phyloP scores from a whole-genome alignment of 208 protist genomes.

The Acanthamoeba comandoni region DNA sequence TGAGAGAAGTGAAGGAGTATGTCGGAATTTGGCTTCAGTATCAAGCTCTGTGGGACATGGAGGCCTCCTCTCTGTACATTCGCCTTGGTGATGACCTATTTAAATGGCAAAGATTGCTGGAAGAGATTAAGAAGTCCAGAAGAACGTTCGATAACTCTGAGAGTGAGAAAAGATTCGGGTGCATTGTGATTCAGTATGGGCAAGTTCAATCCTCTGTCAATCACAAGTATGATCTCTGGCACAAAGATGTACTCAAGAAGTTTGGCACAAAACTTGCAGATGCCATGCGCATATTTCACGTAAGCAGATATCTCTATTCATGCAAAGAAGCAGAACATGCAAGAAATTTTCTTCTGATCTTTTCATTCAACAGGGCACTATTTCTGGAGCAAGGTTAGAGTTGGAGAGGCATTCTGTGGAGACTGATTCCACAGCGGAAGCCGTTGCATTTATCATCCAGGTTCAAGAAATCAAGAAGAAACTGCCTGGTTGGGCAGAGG shows the following conservation, averaged over 20 bases:
- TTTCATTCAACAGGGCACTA: not conserved
- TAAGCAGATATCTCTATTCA: not conserved
- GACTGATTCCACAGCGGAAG: constrained; percentile 91
- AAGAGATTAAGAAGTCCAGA: constrained; percentile 87
- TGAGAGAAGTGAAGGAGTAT: constrained; percentile 86
- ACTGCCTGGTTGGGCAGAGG: constrained; percentile 70
- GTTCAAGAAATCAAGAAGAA: constrained; percentile 88
- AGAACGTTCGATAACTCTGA: constrained; percentile 88
- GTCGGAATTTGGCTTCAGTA: constrained; percentile 91
- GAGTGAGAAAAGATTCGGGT: constrained; percentile 86
- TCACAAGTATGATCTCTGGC: constrained; percentile 92
- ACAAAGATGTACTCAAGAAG: constrained; percentile 89
- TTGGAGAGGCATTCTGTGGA: constrained; percentile 87
- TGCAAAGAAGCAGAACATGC: constrained; percentile 8
- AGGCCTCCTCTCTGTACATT: constrained; percentile 81
- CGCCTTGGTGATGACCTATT: constrained; percentile 87
- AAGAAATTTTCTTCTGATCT: constrained; percentile 41
- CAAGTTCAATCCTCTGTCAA: constrained; percentile 90
- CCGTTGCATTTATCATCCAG: constrained; percentile 92
- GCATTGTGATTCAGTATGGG: constrained; percentile 87
- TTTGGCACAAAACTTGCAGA: constrained; percentile 82
- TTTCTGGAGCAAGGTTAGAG: constrained; percentile 78
- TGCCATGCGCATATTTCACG: constrained; percentile 79
- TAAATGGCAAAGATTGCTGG: constrained; percentile 86
- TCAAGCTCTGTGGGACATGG: constrained; percentile 92